Evolutionary conservation across 805 yeast genomes (phyloP).

Genomic region (Yarrowia phangngaensis): DNA sequence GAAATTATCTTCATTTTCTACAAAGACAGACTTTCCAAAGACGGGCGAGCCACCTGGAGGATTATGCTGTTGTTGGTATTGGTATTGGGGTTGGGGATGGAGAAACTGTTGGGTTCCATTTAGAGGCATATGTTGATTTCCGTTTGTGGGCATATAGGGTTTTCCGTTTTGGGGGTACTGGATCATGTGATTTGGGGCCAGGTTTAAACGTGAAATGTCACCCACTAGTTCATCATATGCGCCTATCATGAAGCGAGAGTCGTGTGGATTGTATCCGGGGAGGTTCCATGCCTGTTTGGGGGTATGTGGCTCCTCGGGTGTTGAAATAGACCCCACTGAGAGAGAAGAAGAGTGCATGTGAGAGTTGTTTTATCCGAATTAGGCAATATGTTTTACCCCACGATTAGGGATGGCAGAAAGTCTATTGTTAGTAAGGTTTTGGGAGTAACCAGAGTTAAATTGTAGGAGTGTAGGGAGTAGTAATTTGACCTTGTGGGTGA

Average conservation of each 20-base stretch:
- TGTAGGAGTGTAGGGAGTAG: not conserved
- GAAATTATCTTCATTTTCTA: constrained; percentile 21
- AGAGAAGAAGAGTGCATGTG: constrained; percentile 24
- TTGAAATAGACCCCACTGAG: constrained; percentile 23
- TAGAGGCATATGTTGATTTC: constrained; percentile 3
- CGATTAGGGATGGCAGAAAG: constrained; percentile 27
- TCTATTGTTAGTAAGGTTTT: constrained; percentile 23
- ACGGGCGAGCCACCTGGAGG: constrained; percentile 13
- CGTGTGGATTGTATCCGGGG: constrained; percentile 18
- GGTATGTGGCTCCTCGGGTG: constrained; percentile 24
- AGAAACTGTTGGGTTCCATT: constrained; percentile 7
- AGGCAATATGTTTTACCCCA: constrained; percentile 26
- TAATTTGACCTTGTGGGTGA: constrained; percentile 11
- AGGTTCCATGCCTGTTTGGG: constrained; percentile 26
- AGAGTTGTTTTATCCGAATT: constrained; percentile 5
- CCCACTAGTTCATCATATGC: constrained; percentile 23
- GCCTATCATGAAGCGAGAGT: constrained; percentile 21
- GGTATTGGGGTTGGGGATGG: not conserved
- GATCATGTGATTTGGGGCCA: not conserved
- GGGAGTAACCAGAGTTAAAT: constrained; percentile 9
- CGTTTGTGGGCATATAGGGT: not conserved
- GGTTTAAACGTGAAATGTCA: constrained; percentile 22
- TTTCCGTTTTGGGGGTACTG: constrained; percentile 12
- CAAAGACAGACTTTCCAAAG: constrained; percentile 22
- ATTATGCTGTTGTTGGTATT: constrained; percentile 2